phyloP scores from a whole-genome alignment of 805 yeast species.

The Teunomyces gatunensis region DNA sequence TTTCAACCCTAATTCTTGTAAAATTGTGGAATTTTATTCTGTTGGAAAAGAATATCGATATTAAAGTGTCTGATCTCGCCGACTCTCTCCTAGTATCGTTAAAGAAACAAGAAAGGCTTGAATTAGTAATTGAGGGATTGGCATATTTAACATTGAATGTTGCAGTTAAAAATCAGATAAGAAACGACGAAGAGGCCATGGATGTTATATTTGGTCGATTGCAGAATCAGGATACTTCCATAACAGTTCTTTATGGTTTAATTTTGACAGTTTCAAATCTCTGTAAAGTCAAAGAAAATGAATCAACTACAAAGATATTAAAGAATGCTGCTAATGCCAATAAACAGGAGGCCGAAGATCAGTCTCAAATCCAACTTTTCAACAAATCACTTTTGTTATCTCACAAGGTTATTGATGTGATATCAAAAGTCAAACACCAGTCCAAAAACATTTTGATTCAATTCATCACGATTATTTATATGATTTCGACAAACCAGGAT shows the following conservation, averaged over 20 bases:
- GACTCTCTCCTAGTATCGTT: constrained; percentile 10
- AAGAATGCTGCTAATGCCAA: constrained; percentile 11
- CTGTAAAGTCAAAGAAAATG: constrained; percentile 26
- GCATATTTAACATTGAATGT: constrained; percentile 45
- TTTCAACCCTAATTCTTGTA: constrained; percentile 47
- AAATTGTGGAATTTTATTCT: constrained; percentile 57
- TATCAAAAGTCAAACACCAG: constrained; percentile 18
- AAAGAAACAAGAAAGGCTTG: constrained; percentile 10
- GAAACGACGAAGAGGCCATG: constrained; percentile 34
- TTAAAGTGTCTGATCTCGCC: constrained; percentile 9
- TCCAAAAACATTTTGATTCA: constrained; percentile 15
- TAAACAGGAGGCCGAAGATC: constrained; percentile 18
- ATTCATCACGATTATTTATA: constrained; percentile 32
- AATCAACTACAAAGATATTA: constrained; percentile 1
- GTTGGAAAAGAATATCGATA: constrained; percentile 17
- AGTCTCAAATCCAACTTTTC: constrained; percentile 27
- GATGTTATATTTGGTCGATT: constrained; percentile 15
- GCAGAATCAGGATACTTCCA: constrained; percentile 12
- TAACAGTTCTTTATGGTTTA: constrained; percentile 36
- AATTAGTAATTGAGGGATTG: constrained; percentile 42
- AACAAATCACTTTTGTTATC: constrained; percentile 26
- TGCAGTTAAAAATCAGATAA: constrained; percentile 27
- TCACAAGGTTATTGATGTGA: constrained; percentile 18
- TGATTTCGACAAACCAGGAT: constrained; percentile 29
- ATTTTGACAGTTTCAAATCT: constrained; percentile 41